Percentiles rank a stretch among this genome's conserved stretches.
phyloP scores from a whole-genome alignment of 176 grass and related monocot species.

The Microstegium vimineum region DNA sequence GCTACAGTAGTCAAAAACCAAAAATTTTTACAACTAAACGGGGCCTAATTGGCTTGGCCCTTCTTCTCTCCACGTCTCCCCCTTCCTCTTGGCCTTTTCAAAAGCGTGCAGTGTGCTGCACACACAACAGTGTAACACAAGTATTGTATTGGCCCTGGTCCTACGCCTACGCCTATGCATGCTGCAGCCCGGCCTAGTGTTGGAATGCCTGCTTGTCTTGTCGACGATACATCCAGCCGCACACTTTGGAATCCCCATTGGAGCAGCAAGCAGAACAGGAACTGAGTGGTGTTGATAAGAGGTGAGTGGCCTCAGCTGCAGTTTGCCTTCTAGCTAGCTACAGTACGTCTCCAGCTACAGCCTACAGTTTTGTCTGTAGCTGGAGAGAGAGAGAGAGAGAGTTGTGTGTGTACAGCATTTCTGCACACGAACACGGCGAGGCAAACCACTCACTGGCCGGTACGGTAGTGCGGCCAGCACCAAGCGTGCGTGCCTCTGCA shows the following conservation, averaged over 20 bases:
- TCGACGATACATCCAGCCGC: neutral
- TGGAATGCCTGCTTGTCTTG: neutral
- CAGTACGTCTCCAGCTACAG: too few species aligned
- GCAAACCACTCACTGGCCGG: neutral
- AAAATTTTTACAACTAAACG: too few species aligned
- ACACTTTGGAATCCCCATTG: neutral
- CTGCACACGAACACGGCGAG: neutral
- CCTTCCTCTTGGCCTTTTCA: neutral
- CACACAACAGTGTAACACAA: neutral
- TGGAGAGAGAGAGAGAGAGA: neutral
- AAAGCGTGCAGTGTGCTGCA: too few species aligned
- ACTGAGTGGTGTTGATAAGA: slow-evolving; percentile 33
- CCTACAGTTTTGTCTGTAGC: too few species aligned
- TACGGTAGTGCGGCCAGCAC: slow-evolving; percentile 42
- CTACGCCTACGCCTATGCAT: too few species aligned
- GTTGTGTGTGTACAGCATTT: neutral
- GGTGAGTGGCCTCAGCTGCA: slow-evolving; percentile 40
- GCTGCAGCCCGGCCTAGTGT: neutral
- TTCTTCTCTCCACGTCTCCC: slow-evolving; percentile 33
- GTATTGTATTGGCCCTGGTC: neutral
- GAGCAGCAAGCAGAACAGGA: neutral
- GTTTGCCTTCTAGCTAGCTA: neutral
- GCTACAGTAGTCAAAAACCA: too few species aligned
- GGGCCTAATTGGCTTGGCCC: neutral
- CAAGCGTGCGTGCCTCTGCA: neutral